These are phyloP conservation scores for Eremochloa ophiuroides DNA, from an alignment of 176 grass and related monocot genomes.

Conservation along the genomic window DNA sequence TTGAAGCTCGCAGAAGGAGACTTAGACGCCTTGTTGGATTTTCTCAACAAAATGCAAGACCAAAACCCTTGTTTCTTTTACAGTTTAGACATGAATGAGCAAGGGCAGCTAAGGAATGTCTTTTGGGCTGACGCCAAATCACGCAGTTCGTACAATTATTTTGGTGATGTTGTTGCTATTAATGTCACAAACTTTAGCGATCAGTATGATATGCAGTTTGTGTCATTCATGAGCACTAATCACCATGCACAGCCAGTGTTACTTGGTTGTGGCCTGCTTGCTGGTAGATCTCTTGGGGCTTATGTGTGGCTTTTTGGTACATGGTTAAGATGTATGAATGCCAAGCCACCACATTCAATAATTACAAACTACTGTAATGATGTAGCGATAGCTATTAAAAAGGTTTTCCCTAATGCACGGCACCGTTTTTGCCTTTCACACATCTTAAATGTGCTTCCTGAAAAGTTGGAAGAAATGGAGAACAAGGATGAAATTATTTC, in stretches of 20 bases:
- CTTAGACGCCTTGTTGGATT: constrained; percentile 61
- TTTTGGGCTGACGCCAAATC: constrained; percentile 83
- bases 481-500: constrained; percentile 53
- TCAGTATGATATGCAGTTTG: constrained; percentile 63
- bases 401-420: constrained; percentile 56
- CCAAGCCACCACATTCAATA: constrained; percentile 54
- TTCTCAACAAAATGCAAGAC: constrained; percentile 72
- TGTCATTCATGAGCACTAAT: constrained; percentile 66
- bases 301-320: constrained; percentile 80
- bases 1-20: constrained; percentile 67
- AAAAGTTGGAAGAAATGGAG: constrained; percentile 52
- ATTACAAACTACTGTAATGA: constrained; percentile 73
- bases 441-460: constrained; percentile 66
- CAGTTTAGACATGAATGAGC: constrained; percentile 78
- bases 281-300: constrained; percentile 59
- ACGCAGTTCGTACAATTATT: constrained; percentile 64
- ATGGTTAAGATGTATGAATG: constrained; percentile 75
- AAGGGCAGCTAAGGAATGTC: constrained; percentile 77
- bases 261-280: constrained; percentile 69
- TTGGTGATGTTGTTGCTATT: constrained; percentile 73
- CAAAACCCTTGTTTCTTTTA: constrained; percentile 75
- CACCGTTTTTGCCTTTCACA: constrained; percentile 74
- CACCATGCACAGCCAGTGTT: constrained; percentile 64
- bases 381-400: constrained; percentile 59
- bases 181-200: constrained; percentile 58